Evolutionary conservation across 208 protist species (phyloP), one percentile per base, ranked within the genome.

Genomic region (Wallacemonas rigidus): DNA sequence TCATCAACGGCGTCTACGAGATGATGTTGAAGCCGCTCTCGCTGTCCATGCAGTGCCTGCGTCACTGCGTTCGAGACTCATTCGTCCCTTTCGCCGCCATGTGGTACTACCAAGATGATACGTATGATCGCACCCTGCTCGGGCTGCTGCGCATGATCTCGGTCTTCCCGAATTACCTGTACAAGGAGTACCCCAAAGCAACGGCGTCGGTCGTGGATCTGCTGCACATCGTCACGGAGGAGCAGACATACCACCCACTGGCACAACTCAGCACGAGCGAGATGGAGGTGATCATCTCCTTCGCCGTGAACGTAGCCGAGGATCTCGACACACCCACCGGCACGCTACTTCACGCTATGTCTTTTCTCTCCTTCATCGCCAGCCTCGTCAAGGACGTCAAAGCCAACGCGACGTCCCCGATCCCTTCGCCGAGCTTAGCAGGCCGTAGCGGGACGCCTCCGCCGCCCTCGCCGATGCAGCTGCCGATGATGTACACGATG

Each of bases 31-130:
- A 96, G 70, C 91, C 91, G n/a, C 76, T 92, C 50, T 82, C 83
- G 26, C 72, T 94, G 51, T 85, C 80, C 36, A 87, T 96, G 78
- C 76, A 76, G 61, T 76, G 85, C 50, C 60, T 94, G 56, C 81
- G 81, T 43, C 76, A 71, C 62, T 92, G 88, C 65, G 74, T 96
- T 47, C 71, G 82, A 50, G 84, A 80, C 14, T 80, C 77, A 54
- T 94, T 93, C 73, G 85, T 93, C 3, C 88, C 91, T 1, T 82
- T 94, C 44, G 91, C 88, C 1, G 91, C 91, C 4, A 96, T 96
- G 91, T 80, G 79, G 62, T 91, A 83, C 74, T 96, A 96, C 79
- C 75, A 80, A 67, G 91, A 96, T 62, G 80, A 91, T n/a, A 86
- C 83, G 1, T 96, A 91, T 81, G 91, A 96, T 72, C 82, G 76